A percentile compares a stretch with the other conserved stretches of the same genome.
Evolutionary conservation across 257 asterid species (phyloP).

Genomic region (Penstemon eatonii): DNA sequence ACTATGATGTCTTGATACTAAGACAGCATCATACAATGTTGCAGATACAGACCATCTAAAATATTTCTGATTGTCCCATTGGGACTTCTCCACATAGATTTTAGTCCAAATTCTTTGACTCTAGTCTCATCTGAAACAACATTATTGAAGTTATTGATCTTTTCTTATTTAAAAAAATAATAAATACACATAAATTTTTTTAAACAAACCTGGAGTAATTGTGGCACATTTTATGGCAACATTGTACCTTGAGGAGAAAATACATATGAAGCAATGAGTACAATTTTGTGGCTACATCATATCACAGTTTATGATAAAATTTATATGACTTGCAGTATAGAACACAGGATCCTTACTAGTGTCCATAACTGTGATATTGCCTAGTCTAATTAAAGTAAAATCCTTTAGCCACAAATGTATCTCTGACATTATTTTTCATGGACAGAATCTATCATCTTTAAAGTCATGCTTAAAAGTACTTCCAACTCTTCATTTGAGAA

Average conservation of each 20-base stretch:
- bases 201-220: conserved; percentile 77
- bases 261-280: conserved; percentile 12
- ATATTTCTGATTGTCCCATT: conserved; percentile 94
- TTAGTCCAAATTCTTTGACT: conserved; percentile 84
- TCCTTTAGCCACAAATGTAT: background rate
- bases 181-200: too few species aligned
- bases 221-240: conserved; percentile 97
- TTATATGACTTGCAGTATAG: background rate
- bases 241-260: conserved; percentile 64
- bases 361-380: background rate
- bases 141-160: conserved; percentile 4
- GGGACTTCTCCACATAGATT: conserved; percentile 92
- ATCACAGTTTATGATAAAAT: background rate
- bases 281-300: background rate
- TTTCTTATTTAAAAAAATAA: background rate
- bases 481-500: too few species aligned
- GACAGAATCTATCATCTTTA: too few species aligned
- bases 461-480: too few species aligned
- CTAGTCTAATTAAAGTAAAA: background rate
- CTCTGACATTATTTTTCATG: background rate
- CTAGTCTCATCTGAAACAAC: conserved; percentile 71
- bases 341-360: background rate
- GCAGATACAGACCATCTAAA: conserved; percentile 56
- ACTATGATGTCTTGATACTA: conserved; percentile 6
- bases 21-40: conserved; percentile 2